phyloP scores from a whole-genome alignment of 2,329 filamentous ascomycete genomes.

The Fusarium setosum region DNA sequence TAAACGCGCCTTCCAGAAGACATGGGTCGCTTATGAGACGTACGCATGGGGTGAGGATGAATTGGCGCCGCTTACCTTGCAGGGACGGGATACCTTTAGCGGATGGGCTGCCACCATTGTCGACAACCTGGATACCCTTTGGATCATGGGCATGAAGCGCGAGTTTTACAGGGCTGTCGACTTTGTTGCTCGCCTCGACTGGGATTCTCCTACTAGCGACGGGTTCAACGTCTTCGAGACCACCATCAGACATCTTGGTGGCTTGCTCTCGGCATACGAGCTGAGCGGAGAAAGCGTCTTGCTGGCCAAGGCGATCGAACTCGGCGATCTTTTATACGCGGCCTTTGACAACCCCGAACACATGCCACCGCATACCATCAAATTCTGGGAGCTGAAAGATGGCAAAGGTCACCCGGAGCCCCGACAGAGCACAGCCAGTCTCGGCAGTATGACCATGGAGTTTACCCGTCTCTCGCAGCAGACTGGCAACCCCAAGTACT shows the following conservation, averaged over 20 bases:
- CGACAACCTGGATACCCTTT: conserved; percentile 72
- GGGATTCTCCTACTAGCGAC: conserved; percentile 56
- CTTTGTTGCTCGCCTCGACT: conserved; percentile 58
- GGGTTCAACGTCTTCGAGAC: conserved; percentile 75
- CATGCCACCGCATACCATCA: conserved; percentile 64
- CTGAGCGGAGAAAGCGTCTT: conserved; percentile 66
- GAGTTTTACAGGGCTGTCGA: conserved; percentile 72
- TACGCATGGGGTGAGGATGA: conserved; percentile 72
- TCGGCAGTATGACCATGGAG: conserved; percentile 70
- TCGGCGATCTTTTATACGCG: conserved; percentile 71
- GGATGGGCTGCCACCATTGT: conserved; percentile 74
- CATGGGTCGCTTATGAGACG: conserved; percentile 68
- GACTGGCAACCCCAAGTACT: conserved; percentile 68
- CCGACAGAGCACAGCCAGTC: conserved; percentile 44
- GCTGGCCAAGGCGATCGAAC: conserved; percentile 69
- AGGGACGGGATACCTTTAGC: conserved; percentile 63
- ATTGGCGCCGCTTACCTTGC: conserved; percentile 63
- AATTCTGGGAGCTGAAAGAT: conserved; percentile 53
- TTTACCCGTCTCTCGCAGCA: conserved; percentile 72
- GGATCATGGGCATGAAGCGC: conserved; percentile 72
- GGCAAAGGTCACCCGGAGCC: conserved; percentile 48
- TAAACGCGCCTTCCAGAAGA: conserved; percentile 60
- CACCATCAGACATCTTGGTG: conserved; percentile 75
- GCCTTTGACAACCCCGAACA: conserved; percentile 75
- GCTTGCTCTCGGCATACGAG: conserved; percentile 74